Evolutionary conservation across 2,329 filamentous ascomycete genomes (phyloP).

Genomic region (Mycosphaerella sp.): DNA sequence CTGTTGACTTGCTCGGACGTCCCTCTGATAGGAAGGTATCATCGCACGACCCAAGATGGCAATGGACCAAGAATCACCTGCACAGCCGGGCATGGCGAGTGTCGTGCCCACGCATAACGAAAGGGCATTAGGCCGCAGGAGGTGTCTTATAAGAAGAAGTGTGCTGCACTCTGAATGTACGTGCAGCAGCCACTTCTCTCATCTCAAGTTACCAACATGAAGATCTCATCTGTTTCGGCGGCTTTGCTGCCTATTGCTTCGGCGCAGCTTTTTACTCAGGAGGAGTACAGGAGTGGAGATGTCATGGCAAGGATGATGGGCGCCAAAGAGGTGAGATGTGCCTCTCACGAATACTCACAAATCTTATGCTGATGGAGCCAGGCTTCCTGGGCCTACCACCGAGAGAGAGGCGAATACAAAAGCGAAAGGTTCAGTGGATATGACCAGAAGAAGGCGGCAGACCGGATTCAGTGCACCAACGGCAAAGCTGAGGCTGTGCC

Average conservation of each 20-base stretch:
- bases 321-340: conserved; percentile 17
- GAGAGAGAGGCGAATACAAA: conserved; percentile 23
- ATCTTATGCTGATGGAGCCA: conserved; percentile 6
- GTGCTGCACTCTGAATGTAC: background rate
- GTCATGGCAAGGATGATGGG: conserved; percentile 23
- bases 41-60: conserved; percentile 4
- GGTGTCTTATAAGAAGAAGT: conserved; percentile 5
- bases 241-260: conserved; percentile 16
- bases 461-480: conserved; percentile 35
- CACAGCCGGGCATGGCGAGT: conserved; percentile 1
- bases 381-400: conserved; percentile 22
- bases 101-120: conserved; percentile 3
- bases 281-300: conserved; percentile 19
- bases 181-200: background rate
- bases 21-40: conserved; percentile 18
- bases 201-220: conserved; percentile 13
- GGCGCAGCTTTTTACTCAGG: conserved; percentile 16
- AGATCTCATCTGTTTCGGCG: conserved; percentile 15
- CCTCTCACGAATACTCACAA: background rate
- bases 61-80: conserved; percentile 6
- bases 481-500: conserved; percentile 43
- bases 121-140: background rate
- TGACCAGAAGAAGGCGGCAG: conserved; percentile 12
- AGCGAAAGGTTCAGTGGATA: conserved; percentile 20
- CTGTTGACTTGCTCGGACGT: conserved; percentile 1